Base-by-base conservation (phyloP, 1,284 basidiomycete species). In the Microbotryum violaceum region DNA sequence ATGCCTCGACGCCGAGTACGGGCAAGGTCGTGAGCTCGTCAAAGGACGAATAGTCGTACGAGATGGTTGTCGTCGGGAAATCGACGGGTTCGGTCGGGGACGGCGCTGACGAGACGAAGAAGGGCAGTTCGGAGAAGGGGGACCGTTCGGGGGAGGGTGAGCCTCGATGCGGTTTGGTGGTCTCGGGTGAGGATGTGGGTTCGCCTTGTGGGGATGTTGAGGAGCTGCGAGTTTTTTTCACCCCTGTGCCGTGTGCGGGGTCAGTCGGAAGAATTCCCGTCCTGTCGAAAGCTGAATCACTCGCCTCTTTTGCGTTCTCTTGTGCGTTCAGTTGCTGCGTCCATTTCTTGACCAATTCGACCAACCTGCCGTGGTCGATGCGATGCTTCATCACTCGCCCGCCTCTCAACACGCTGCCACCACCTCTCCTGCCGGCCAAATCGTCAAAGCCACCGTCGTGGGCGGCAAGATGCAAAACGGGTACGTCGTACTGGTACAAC, bases 401-500 rank as follows among this genome's bases (percentile, higher is more conserved):
- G 4, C 69, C 69, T 7, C 9, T 21, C 3, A 56, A 61, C 42
- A 31, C 7, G 8, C 18, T 31, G 3, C 42, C 29, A 16, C 18
- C 6, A 2, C n/a, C 27, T 56, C 14, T 21, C 37, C 60, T 57
- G 3, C 67, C 63, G 4, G 62, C 54, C 8, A 69, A 57, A 9
- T 50, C 52, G 21, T 62, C 62, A 46, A 69, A 56, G 16, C 45
- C 49, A 18, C 12, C 46, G 29, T 49, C 49, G 10, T 50, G 56
- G 23, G 58, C 57, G 12, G 37, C 18, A 18, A 61, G 56, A 31
- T 70, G 70, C 4, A 71, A 50, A 10, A 71, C 70, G 16, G 70
- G 70, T 14, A 71, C 63, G 52, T 71, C 70, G 62, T 70, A 71
- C 69, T 71, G 52, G 37, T 70, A 71, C 47, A 70, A 48, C 20